Conservation (phyloP, 352 stramenopile species). For the Elongisporangium undulatum region DNA sequence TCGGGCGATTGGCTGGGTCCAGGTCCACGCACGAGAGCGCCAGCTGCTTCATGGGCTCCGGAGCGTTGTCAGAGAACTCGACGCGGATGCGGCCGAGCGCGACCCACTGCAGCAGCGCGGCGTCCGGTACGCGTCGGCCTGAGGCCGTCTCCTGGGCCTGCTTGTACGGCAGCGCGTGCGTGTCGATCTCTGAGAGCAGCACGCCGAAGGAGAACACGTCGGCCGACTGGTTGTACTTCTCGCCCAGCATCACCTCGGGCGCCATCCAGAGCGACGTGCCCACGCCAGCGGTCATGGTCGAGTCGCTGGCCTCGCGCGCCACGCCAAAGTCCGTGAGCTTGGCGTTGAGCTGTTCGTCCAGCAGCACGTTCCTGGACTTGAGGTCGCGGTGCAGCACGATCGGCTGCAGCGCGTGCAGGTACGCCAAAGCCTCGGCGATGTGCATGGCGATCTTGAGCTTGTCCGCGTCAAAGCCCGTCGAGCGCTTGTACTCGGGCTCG, state of each 20-base stretch:
- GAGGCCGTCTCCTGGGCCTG: constrained; percentile 6
- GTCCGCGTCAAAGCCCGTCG: constrained; percentile 15
- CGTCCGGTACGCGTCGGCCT: constrained; percentile 20
- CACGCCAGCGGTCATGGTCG: constrained; percentile 44
- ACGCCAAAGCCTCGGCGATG: constrained; percentile 27
- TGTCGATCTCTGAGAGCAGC: constrained; percentile 36
- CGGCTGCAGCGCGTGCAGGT: constrained; percentile 22
- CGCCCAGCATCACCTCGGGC: constrained; percentile 24
- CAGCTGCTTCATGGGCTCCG: constrained; percentile 8
- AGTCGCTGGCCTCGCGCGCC: constrained; percentile 26
- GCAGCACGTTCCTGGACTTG: constrained; percentile 58
- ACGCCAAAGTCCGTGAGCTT: constrained; percentile 64
- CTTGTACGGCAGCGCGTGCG: constrained; percentile 12
- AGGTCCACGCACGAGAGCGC: constrained; percentile 18
- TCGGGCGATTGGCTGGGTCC: constrained; percentile 22
- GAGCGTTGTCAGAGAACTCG: constrained; percentile 22
- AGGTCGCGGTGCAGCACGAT: constrained; percentile 45
- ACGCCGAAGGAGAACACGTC: constrained; percentile 73
- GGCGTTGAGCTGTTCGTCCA: constrained; percentile 20
- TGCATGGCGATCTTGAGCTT: constrained; percentile 34
- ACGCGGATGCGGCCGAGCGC: constrained; percentile 17
- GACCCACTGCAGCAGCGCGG: constrained; percentile 27
- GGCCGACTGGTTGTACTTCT: constrained; percentile 43
- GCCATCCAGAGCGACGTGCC: constrained; percentile 23
- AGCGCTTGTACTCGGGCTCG: constrained; percentile 9